A percentile compares a stretch with the other conserved stretches of the same genome.
Evolutionary conservation across 192 early-diverging fungal species (phyloP).

Genomic region (Geranomyces michiganensis): DNA sequence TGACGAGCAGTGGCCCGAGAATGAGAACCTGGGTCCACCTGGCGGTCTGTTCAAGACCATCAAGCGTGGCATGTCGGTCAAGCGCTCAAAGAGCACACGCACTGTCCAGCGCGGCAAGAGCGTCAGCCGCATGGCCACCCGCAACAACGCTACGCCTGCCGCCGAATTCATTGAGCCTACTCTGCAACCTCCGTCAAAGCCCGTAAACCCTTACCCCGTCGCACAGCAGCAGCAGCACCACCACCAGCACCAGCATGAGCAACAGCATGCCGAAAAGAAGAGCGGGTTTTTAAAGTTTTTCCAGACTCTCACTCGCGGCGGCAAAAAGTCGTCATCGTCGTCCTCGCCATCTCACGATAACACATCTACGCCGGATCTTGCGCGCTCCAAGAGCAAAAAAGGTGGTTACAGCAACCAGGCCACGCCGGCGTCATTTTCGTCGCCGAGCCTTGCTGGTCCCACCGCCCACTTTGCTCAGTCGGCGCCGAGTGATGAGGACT

Average conservation of each 20-base stretch:
- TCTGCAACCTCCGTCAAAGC: no score
- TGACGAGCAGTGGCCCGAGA: conserved; percentile 28
- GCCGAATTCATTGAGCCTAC: neutral
- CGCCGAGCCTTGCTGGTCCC: neutral
- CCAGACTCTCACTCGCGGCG: conserved; percentile 34
- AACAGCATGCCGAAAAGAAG: conserved; percentile 19
- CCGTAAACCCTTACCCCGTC: no score
- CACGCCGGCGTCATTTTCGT: neutral
- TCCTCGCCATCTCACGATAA: neutral
- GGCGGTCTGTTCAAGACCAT: conserved; percentile 46
- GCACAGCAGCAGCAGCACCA: neutral
- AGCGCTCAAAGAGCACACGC: conserved; percentile 27
- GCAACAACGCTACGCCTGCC: neutral
- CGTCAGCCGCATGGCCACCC: conserved; percentile 12
- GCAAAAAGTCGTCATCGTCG: neutral
- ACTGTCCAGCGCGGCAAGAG: conserved; percentile 8
- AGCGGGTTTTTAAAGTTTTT: conserved; percentile 32
- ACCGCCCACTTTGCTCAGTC: conserved; percentile 19
- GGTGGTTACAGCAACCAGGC: neutral
- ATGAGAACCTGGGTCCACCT: conserved; percentile 30
- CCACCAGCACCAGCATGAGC: conserved; percentile 1
- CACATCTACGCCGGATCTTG: neutral
- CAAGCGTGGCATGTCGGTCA: conserved; percentile 39
- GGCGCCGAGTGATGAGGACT: conserved; percentile 26
- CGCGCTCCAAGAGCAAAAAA: conserved; percentile 20